Percentiles rank a stretch among this genome's conserved stretches.
Conservation (phyloP, 2,329 filamentous ascomycete species). For the Microsporum audouinii region DNA sequence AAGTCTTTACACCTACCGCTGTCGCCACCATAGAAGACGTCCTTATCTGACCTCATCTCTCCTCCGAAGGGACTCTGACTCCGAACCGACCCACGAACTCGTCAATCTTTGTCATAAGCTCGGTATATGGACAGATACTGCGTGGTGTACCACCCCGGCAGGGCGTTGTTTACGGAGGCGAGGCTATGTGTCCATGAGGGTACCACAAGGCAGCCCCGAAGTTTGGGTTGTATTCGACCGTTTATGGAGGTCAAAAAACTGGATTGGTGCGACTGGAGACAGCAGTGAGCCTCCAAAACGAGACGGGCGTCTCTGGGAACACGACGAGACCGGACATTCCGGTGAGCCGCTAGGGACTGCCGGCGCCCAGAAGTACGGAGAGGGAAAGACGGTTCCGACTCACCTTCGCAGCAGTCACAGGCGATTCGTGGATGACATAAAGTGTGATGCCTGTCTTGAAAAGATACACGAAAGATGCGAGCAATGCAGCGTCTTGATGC, state of each 20-base stretch:
- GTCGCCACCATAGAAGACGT: slow-evolving; percentile 49
- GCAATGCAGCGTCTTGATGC: slow-evolving; percentile 51
- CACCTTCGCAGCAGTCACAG: slow-evolving; percentile 45
- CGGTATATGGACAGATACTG: slow-evolving; percentile 51
- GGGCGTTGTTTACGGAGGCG: slow-evolving; percentile 45
- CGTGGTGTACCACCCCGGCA: slow-evolving; percentile 50
- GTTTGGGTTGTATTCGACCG: slow-evolving; percentile 54
- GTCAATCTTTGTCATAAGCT: slow-evolving; percentile 48
- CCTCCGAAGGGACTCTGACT: slow-evolving; percentile 46
- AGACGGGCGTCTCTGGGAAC: slow-evolving; percentile 47
- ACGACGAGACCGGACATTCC: slow-evolving; percentile 42
- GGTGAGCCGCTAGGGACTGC: slow-evolving; percentile 46
- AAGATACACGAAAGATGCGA: slow-evolving; percentile 46
- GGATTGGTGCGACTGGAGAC: slow-evolving; percentile 38
- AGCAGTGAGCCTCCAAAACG: slow-evolving; percentile 23
- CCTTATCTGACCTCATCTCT: slow-evolving; percentile 48
- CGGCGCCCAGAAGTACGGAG: slow-evolving; percentile 33
- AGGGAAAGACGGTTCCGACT: slow-evolving; percentile 44
- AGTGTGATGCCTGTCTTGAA: slow-evolving; percentile 45
- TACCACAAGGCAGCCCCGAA: slow-evolving; percentile 44
- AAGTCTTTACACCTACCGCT: slow-evolving; percentile 51
- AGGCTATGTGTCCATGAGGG: slow-evolving; percentile 46
- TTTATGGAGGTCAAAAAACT: slow-evolving; percentile 48
- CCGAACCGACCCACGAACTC: slow-evolving; percentile 49
- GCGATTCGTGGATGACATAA: slow-evolving; percentile 42